These are phyloP conservation scores for Pachysandra terminalis DNA, from an alignment of 164 flowering plant species.

Conservation along the genomic window DNA sequence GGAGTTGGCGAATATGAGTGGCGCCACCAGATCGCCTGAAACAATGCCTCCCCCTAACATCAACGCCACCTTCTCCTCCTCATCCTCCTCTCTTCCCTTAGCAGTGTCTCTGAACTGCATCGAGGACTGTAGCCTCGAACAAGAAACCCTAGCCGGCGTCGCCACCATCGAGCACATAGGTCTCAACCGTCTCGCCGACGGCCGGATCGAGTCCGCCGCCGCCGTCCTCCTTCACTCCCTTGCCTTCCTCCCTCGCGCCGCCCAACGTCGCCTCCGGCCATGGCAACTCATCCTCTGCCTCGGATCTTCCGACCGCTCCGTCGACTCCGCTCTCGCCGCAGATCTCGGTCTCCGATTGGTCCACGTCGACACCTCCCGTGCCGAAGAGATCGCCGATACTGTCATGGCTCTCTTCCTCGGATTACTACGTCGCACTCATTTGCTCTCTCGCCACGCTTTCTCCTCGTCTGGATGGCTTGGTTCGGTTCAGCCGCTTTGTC, in stretches of 20 bases:
- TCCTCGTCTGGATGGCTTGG: slow-evolving; percentile 98
- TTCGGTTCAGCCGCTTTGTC: slow-evolving; percentile 90
- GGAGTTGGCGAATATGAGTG: not conserved
- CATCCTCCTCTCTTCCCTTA: slow-evolving; percentile 39
- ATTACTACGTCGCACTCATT: slow-evolving; percentile 77
- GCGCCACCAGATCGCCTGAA: slow-evolving; percentile 5
- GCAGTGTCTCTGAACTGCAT: slow-evolving; percentile 91
- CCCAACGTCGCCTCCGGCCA: slow-evolving; percentile 92
- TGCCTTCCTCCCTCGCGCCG: slow-evolving; percentile 95
- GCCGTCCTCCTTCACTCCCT: slow-evolving; percentile 91
- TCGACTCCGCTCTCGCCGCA: slow-evolving; percentile 84
- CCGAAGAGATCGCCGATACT: slow-evolving; percentile 97
- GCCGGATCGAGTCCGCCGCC: slow-evolving; percentile 83
- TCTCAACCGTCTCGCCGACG: slow-evolving; percentile 63
- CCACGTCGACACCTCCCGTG: slow-evolving; percentile 83
- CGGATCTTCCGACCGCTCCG: slow-evolving; percentile 88
- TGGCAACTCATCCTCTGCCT: slow-evolving; percentile 92
- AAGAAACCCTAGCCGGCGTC: slow-evolving; percentile 59
- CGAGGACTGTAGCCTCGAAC: slow-evolving; percentile 70
- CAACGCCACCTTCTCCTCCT: too few species aligned
- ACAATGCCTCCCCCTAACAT: slow-evolving; percentile 32
- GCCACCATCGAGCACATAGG: slow-evolving; percentile 80
- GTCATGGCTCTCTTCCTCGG: slow-evolving; percentile 95
- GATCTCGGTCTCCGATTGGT: slow-evolving; percentile 86
- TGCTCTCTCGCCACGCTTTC: slow-evolving; percentile 72